Evolutionary conservation across 1,139 yeast species (phyloP).

Genomic region (Magnusiomyces suaveolens): DNA sequence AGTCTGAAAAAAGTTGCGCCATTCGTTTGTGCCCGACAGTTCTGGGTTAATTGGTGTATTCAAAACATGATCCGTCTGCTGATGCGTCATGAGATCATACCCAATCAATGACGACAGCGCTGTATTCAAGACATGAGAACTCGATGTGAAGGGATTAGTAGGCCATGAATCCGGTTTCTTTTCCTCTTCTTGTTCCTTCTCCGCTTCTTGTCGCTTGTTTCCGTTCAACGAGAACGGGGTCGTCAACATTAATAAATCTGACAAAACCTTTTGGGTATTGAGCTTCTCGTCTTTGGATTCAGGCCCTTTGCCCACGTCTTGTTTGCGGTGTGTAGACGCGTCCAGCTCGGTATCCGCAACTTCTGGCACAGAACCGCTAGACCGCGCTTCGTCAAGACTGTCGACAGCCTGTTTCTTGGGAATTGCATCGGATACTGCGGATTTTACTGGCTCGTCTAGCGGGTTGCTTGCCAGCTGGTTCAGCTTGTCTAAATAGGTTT

Average conservation of each 20-base stretch:
- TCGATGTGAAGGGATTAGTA: background rate
- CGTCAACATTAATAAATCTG: background rate
- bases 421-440: no score
- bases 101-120: background rate
- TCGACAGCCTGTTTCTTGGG: no score
- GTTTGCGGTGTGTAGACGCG: background rate
- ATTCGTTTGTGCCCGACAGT: conserved; percentile 4
- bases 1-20: conserved; percentile 5
- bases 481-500: background rate
- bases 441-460: no score
- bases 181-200: background rate
- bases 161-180: background rate
- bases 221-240: background rate
- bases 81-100: background rate
- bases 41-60: conserved; percentile 1
- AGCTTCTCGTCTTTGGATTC: background rate
- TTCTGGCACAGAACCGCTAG: no score
- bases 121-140: background rate
- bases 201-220: background rate
- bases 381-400: no score
- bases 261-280: background rate
- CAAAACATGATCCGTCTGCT: background rate
- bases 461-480: background rate
- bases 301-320: background rate
- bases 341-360: background rate